These are phyloP conservation scores for Mycena crocata DNA, from an alignment of 768 basidiomycete species.

Conservation along the genomic window DNA sequence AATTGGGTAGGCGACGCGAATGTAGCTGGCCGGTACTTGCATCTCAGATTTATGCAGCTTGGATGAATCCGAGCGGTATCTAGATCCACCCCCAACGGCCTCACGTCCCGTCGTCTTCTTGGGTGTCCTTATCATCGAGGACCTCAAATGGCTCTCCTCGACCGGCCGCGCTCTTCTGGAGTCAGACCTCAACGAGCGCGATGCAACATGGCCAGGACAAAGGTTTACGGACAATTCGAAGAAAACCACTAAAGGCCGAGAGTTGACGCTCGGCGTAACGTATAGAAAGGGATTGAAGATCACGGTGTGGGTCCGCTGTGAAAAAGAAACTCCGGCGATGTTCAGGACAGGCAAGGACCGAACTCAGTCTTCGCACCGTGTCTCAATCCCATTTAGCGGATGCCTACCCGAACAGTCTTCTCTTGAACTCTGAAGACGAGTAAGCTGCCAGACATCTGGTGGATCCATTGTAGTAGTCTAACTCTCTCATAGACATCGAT, in stretches of 20 bases:
- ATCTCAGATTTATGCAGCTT: conserved; percentile 9
- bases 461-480: neutral
- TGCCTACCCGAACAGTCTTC: conserved; percentile 15
- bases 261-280: conserved; percentile 48
- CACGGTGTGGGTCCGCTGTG: conserved; percentile 55
- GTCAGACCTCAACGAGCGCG: conserved; percentile 56
- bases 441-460: neutral
- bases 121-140: conserved; percentile 60
- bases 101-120: conserved; percentile 55
- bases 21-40: neutral
- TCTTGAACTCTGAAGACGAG: conserved; percentile 20
- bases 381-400: neutral
- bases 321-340: conserved; percentile 51
- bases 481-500: conserved; percentile 48
- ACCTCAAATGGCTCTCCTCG: conserved; percentile 62
- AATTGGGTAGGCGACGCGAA: conserved; percentile 20
- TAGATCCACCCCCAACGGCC: neutral
- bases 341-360: conserved; percentile 51
- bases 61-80: conserved; percentile 14
- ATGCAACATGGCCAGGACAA: neutral
- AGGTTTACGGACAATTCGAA: conserved; percentile 15
- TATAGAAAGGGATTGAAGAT: conserved; percentile 43
- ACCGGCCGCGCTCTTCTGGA: conserved; percentile 55
- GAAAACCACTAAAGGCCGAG: conserved; percentile 38
- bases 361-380: conserved; percentile 15